Percentiles rank a stretch among this genome's conserved stretches.
phyloP scores from a whole-genome alignment of 257 asterid species.

The Thymus quinquecostatus region DNA sequence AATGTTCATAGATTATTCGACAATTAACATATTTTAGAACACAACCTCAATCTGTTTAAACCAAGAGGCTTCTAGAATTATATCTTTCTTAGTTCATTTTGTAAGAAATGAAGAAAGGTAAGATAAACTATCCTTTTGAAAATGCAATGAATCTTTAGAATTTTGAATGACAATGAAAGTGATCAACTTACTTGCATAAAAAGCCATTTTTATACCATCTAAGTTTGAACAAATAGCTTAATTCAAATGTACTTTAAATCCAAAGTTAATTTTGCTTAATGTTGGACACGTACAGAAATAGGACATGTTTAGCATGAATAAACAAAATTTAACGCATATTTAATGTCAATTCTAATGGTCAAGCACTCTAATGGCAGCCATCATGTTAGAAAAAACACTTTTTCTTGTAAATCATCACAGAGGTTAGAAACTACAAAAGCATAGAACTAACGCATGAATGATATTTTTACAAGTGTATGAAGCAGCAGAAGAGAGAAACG shows the following conservation, averaged over 20 bases:
- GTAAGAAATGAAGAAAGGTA: conserved; percentile 18
- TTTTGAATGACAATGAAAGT: background rate
- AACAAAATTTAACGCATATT: conserved; percentile 3
- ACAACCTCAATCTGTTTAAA: background rate
- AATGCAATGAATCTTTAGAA: background rate
- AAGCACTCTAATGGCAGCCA: conserved; percentile 1
- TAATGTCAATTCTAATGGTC: background rate
- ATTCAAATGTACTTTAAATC: background rate
- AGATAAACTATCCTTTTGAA: conserved; percentile 1
- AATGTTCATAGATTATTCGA: conserved; percentile 24
- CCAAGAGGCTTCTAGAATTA: background rate
- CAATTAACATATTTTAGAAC: background rate
- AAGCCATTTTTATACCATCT: background rate
- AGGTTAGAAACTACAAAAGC: background rate
- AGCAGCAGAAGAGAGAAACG: conserved; percentile 7
- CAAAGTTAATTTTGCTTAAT: conserved; percentile 11
- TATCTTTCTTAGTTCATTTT: background rate
- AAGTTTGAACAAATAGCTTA: conserved; percentile 11
- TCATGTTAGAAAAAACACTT: conserved; percentile 1
- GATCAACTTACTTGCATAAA: background rate
- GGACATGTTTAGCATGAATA: conserved; percentile 6
- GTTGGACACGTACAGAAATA: background rate
- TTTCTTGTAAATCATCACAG: conserved; percentile 14
- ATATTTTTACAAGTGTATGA: conserved; percentile 12
- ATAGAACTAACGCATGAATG: background rate